A percentile compares a stretch with the other conserved stretches of the same genome.
phyloP scores from a whole-genome alignment of 1,139 yeast species.

The Spencermartinsiella ligniputridi region DNA sequence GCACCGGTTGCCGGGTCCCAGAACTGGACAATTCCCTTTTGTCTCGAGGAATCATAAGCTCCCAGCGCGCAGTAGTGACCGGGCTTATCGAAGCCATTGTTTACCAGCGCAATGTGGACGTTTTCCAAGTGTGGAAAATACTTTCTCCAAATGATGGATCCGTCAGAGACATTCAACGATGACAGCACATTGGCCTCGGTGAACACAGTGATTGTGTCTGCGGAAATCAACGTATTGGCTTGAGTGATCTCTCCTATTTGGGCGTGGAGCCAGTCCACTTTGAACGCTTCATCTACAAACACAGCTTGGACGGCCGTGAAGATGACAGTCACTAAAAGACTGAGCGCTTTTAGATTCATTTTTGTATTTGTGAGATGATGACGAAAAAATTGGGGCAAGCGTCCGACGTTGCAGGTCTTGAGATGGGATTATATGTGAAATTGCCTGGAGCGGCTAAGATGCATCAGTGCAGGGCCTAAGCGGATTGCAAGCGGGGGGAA shows the following conservation, averaged over 20 bases:
- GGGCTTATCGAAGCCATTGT: background rate
- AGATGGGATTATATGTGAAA: too few species aligned
- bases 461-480: too few species aligned
- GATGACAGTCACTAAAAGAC: background rate
- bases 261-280: conserved; percentile 29
- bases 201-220: conserved; percentile 12
- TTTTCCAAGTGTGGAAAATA: conserved; percentile 8
- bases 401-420: too few species aligned
- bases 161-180: conserved; percentile 21
- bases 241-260: conserved; percentile 23
- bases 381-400: too few species aligned
- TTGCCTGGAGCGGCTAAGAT: too few species aligned
- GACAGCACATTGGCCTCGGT: conserved; percentile 21
- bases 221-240: conserved; percentile 10
- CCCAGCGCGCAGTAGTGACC: background rate
- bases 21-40: background rate
- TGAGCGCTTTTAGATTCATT: background rate
- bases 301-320: conserved; percentile 19
- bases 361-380: background rate
- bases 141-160: conserved; percentile 24
- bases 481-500: too few species aligned
- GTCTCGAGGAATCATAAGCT: background rate
- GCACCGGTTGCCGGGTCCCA: conserved; percentile 14
- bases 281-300: conserved; percentile 31
- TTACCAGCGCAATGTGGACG: background rate